Evolutionary conservation across 805 yeast genomes (phyloP).

Genomic region (Zygosaccharomyces kombuchaensis): DNA sequence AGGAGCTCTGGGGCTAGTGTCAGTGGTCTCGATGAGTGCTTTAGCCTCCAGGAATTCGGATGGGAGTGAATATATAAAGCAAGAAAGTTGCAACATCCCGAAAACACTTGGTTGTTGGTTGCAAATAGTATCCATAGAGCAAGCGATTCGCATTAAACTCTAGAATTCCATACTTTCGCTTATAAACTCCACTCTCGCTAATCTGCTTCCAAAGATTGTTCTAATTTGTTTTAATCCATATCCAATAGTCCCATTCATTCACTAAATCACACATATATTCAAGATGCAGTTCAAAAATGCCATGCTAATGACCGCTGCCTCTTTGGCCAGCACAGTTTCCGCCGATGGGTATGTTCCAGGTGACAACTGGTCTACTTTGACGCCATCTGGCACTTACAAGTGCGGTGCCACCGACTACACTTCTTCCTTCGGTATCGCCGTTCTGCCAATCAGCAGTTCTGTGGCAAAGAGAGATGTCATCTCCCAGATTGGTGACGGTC

Average conservation of each 20-base stretch:
- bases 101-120: not conserved
- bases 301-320: conserved; percentile 30
- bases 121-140: conserved; percentile 2
- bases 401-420: conserved; percentile 56
- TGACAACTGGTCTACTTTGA: conserved; percentile 65
- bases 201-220: not conserved
- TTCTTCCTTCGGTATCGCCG: conserved; percentile 63
- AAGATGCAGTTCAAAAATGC: conserved; percentile 22
- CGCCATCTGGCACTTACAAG: conserved; percentile 53
- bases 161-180: conserved; percentile 5
- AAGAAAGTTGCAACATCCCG: not conserved
- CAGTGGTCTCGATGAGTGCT: not conserved
- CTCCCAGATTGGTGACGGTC: conserved; percentile 47
- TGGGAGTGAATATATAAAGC: conserved; percentile 2
- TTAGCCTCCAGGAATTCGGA: not conserved
- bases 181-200: conserved; percentile 4
- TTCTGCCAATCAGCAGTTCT: conserved; percentile 42
- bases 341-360: conserved; percentile 58
- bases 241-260: conserved; percentile 5
- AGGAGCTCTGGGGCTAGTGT: not conserved
- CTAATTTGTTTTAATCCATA: not conserved
- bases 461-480: conserved; percentile 37
- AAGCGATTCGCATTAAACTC: conserved; percentile 6
- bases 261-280: not conserved
- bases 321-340: conserved; percentile 44